Conservation (phyloP, 2,329 filamentous ascomycete genomes). For the Ascochyta fabae region DNA sequence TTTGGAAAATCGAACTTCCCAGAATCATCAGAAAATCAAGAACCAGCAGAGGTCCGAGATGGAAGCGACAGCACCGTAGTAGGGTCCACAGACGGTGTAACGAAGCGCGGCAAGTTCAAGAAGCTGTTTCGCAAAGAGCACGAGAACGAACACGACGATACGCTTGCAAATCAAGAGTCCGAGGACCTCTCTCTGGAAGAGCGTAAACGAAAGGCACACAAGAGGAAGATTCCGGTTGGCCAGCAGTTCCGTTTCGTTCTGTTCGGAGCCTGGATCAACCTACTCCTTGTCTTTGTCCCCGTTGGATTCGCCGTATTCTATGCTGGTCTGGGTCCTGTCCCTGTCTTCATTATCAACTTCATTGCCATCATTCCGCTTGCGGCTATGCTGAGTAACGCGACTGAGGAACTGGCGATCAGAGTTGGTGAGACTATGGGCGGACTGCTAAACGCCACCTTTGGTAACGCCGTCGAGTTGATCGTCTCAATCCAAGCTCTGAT, state of each 20-base stretch:
- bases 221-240: constrained; percentile 45
- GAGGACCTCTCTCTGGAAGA: constrained; percentile 40
- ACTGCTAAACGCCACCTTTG: constrained; percentile 88
- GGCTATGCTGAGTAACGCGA: constrained; percentile 84
- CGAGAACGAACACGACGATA: constrained; percentile 23
- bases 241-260: constrained; percentile 74
- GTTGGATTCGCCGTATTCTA: constrained; percentile 77
- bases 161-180: constrained; percentile 26
- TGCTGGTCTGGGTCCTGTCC: constrained; percentile 48
- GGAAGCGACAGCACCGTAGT: constrained; percentile 35
- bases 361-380: constrained; percentile 91
- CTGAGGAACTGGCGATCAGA: constrained; percentile 84
- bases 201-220: constrained; percentile 39
- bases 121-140: constrained; percentile 38
- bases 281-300: constrained; percentile 79
- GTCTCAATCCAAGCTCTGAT: constrained; percentile 83
- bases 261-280: constrained; percentile 85
- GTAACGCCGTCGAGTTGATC: constrained; percentile 88
- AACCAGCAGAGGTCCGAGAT: constrained; percentile 20
- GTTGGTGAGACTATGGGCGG: constrained; percentile 85
- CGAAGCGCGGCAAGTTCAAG: constrained; percentile 42
- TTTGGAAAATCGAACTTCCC: constrained; percentile 16
- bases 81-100: constrained; percentile 23
- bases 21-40: constrained; percentile 17
- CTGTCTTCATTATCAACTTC: constrained; percentile 86